Evolutionary conservation across 257 asterid species (phyloP).

Genomic region (Primulina huaijiensis): DNA sequence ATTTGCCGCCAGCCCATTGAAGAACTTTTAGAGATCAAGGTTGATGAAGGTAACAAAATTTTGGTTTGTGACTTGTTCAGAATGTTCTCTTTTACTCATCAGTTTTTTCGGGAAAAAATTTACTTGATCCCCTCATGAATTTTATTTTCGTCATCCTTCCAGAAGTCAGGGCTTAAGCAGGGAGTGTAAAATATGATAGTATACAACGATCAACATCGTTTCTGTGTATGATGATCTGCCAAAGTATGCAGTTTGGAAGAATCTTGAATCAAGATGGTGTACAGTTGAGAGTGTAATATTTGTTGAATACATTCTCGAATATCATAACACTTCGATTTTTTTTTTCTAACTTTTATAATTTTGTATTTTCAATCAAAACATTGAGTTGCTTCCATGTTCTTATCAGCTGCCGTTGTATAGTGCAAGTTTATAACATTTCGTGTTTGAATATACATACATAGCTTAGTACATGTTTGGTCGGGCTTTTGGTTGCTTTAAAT

Average conservation of each 20-base stretch:
- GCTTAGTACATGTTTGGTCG: neutral
- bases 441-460: neutral
- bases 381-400: no score
- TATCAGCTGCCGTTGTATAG: no score
- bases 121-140: neutral
- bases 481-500: neutral
- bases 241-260: constrained; percentile 2
- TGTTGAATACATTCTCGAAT: neutral
- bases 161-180: constrained; percentile 25
- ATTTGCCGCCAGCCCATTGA: constrained; percentile 84
- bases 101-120: neutral
- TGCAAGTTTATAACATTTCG: neutral
- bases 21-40: constrained; percentile 85
- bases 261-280: neutral
- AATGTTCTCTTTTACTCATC: neutral
- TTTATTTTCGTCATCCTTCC: constrained; percentile 7
- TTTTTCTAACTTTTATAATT: neutral
- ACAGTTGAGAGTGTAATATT: neutral
- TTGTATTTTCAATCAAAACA: neutral
- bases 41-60: constrained; percentile 52
- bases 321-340: neutral
- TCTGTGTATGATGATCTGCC: neutral
- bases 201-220: neutral
- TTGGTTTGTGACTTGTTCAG: neutral
- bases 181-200: neutral